Percentiles rank a stretch among this genome's conserved stretches.
These are phyloP conservation scores for Cystoisospora suis DNA, from an alignment of 169 alveolate species.

Conservation along the genomic window DNA sequence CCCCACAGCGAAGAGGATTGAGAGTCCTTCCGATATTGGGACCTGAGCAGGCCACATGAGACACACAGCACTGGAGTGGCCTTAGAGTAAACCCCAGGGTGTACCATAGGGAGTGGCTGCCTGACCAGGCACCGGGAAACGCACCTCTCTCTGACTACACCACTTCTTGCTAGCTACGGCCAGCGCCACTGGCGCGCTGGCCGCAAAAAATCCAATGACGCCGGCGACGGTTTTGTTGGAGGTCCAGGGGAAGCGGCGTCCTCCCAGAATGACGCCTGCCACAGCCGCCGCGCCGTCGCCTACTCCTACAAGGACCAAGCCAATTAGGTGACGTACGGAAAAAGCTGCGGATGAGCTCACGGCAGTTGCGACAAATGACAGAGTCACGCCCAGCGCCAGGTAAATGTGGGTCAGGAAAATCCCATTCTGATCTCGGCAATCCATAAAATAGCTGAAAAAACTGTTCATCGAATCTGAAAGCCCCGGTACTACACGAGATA, in stretches of 20 bases:
- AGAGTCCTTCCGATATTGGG: too few relatives aligned
- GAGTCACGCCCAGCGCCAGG: not conserved
- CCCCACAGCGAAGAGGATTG: not conserved
- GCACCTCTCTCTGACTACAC: too few relatives aligned
- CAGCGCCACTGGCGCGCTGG: not conserved
- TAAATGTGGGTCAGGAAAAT: constrained; percentile 8
- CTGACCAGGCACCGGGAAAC: too few relatives aligned
- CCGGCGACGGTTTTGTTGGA: constrained; percentile 5
- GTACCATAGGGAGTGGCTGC: too few relatives aligned
- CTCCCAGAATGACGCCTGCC: not conserved
- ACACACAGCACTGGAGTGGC: too few relatives aligned
- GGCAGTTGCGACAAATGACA: constrained; percentile 10
- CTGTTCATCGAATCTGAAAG: not conserved
- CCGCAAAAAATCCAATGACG: not conserved
- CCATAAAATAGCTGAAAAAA: not conserved
- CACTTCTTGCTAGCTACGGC: too few relatives aligned
- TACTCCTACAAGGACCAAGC: not conserved
- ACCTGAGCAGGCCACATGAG: too few relatives aligned
- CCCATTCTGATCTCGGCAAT: constrained; percentile 1
- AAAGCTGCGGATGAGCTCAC: not conserved
- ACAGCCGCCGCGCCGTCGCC: constrained; percentile 33
- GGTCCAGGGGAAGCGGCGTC: not conserved
- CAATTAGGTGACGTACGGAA: not conserved
- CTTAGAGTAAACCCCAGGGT: too few relatives aligned
- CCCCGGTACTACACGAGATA: not conserved